Evolutionary conservation across 179 eudicot species (phyloP), one percentile per base, ranked within the genome.

Genomic region (Camellia oleifera): DNA sequence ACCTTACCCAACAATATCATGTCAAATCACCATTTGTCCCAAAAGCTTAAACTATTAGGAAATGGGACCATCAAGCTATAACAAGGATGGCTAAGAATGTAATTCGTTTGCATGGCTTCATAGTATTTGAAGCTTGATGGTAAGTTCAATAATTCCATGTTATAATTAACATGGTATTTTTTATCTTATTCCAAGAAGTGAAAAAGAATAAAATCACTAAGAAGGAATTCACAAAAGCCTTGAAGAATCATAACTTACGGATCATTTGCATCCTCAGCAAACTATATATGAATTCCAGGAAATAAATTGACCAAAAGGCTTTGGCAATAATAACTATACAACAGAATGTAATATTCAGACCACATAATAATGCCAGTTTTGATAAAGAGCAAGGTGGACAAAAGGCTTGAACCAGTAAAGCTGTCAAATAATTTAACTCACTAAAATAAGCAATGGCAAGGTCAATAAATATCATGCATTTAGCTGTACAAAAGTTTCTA

Each of bases 251-350:
- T 61, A 26, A 61, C 26, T 61, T 54, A 23, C 10, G 69, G 14
- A 65, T 65, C 69, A 65, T 23, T 65, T 23, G 44, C 44, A 65
- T 10, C 44, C 45, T 26, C 10, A 9, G 17, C 10, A 32, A 65
- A 13, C 17, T 42, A 56, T 23, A 73, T 54, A 73, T 26, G 14
- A 42, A 56, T 40, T 32, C 40, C 42, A 6, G 4, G 20, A 17
- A 20, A 26, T 15, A 77, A 48, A 74, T 74, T 57, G 66, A 60
- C 50, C 14, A 75, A 75, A 9, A 58, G 52, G 40, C 58, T 71
- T 71, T 18, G 58, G 56, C 14, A 71, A 46, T 13, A 14, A 17
- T 4, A 69, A 69, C 18, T 67, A 0, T 40, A 14, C 18, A 67
- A 32, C 40, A 32, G 40, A 32, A 32, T 50, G 57, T 15, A 45